Evolutionary conservation across 1,139 yeast species (phyloP).

Genomic region (Suhomyces bribrorum): DNA sequence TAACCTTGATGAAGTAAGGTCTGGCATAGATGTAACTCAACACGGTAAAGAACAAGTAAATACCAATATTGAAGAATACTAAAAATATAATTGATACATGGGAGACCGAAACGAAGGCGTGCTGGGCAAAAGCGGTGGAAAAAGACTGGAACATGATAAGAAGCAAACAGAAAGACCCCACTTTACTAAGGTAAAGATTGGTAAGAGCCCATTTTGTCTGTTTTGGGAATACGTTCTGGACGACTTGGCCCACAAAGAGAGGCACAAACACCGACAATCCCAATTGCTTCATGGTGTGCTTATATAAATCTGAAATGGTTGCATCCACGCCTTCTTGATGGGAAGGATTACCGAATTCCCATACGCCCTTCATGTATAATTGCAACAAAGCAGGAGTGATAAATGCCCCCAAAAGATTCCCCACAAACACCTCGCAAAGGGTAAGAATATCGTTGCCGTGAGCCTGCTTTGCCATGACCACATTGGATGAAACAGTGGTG

Average conservation of each 20-base stretch:
- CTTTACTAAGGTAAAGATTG: slow-evolving; percentile 63
- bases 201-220: slow-evolving; percentile 61
- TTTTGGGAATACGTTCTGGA: slow-evolving; percentile 68
- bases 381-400: slow-evolving; percentile 83
- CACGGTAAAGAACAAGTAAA: slow-evolving; percentile 71
- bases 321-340: slow-evolving; percentile 45
- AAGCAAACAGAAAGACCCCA: slow-evolving; percentile 76
- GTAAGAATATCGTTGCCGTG: slow-evolving; percentile 80
- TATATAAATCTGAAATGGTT: slow-evolving; percentile 59
- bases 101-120: slow-evolving; percentile 73
- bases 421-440: slow-evolving; percentile 80
- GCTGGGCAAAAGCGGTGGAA: slow-evolving; percentile 82
- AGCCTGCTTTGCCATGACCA: slow-evolving; percentile 85
- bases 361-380: slow-evolving; percentile 59
- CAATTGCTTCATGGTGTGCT: slow-evolving; percentile 78
- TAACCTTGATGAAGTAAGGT: slow-evolving; percentile 51
- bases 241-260: slow-evolving; percentile 80
- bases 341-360: slow-evolving; percentile 85
- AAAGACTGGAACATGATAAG: slow-evolving; percentile 83
- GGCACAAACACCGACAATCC: slow-evolving; percentile 86
- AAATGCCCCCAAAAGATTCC: slow-evolving; percentile 82
- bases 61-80: slow-evolving; percentile 78
- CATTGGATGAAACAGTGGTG: slow-evolving; percentile 87
- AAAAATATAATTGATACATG: slow-evolving; percentile 69
- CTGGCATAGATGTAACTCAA: slow-evolving; percentile 61